Conservation (phyloP, 1,284 basidiomycete genomes). For the Ustilago tritici region DNA sequence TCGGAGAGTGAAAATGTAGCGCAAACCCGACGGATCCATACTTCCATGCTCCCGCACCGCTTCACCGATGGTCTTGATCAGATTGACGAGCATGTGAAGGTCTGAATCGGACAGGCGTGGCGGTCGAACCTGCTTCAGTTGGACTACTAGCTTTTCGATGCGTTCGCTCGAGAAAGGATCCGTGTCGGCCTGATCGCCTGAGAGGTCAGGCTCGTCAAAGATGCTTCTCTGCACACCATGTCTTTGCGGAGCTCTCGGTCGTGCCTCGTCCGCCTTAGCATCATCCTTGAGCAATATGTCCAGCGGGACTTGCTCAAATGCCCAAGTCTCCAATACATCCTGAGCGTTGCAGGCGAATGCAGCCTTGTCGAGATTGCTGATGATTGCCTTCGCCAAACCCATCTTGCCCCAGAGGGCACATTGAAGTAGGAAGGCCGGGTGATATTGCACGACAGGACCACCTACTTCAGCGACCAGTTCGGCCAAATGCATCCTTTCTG, state of each 20-base stretch:
- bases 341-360: constrained; percentile 19
- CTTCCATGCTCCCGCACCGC: constrained; percentile 86
- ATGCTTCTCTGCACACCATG: constrained; percentile 8
- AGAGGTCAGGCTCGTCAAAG: constrained; percentile 30
- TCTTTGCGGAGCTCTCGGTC: background rate
- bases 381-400: constrained; percentile 35
- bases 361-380: constrained; percentile 35
- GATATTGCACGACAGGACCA: constrained; percentile 50
- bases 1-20: constrained; percentile 48
- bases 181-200: background rate
- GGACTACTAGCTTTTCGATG: constrained; percentile 37
- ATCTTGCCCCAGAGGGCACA: constrained; percentile 48
- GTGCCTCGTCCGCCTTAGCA: background rate
- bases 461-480: constrained; percentile 37
- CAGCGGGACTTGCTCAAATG: constrained; percentile 29
- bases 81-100: constrained; percentile 80
- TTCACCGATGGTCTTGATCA: constrained; percentile 89
- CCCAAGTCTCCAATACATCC: constrained; percentile 34
- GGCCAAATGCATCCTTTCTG: constrained; percentile 18
- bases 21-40: constrained; percentile 85
- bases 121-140: constrained; percentile 76
- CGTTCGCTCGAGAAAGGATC: constrained; percentile 20
- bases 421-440: constrained; percentile 49
- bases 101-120: constrained; percentile 82
- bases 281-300: constrained; percentile 20